Evolutionary conservation across 2,329 filamentous ascomycete species (phyloP), one percentile per base, ranked within the genome.

Genomic region (Alternaria triticimaculans): DNA sequence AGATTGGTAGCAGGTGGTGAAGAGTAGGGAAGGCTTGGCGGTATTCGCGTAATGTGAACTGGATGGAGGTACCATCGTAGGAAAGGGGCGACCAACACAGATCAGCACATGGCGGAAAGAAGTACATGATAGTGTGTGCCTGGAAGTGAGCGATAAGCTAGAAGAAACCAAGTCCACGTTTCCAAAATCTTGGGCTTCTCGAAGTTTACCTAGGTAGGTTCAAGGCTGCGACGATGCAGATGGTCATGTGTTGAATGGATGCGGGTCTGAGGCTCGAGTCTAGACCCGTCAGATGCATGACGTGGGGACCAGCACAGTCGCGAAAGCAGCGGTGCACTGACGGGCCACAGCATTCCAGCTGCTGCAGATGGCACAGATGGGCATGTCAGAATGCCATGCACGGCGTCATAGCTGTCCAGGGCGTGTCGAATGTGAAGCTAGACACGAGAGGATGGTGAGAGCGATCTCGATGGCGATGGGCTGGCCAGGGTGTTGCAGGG

Each of bases 311-410:
- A n/a, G 20, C 49, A 4, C 14, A 9, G 25, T 48, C 48, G 25
- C 28, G 43, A 28, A 43, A 44, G 26, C 49, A 50, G 46, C 37
- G 37, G 26, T 48, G 46, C 55, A 55, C 49, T 56, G 30, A 45
- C 37, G 6, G 18, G 8, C n/a, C 48, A n/a, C 28, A 10, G 37
- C 37, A 21, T 23, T 37, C 11, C 45, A 21, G 26, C 20, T 37
- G 20, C 23, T 43, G 46, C 10, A 44, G 23, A 37, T 9, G 15
- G 30, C 28, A 14, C 21, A 12, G 11, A 62, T 14, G 55, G 43
- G 30, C 49, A 62, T 59, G 54, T 10, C 9, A 12, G 26, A 62
- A 59, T 62, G 21, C 60, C 60, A 62, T 62, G 60, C 18, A 15
- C 18, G 37, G 45, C 46, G 54, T 59, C 60, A 62, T 62, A 12